Base-by-base conservation (phyloP, 306 rosid genomes). In the Vicia villosa region DNA sequence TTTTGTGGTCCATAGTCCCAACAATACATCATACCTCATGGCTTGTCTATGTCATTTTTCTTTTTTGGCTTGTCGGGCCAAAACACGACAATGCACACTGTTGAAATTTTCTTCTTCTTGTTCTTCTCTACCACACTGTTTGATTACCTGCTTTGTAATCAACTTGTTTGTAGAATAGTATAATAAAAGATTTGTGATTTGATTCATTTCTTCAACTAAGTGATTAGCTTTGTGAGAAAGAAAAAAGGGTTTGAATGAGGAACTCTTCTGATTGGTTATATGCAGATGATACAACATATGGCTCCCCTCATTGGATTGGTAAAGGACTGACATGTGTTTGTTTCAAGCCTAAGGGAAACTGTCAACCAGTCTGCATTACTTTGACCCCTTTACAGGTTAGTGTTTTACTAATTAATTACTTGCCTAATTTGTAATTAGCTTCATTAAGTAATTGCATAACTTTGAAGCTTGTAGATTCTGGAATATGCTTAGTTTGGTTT, bases 241-340 rank as follows among this genome's bases (percentile, higher is more conserved):
- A 63, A 37, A 16, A 68, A 24, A 24, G 41, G 63, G 63, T 7
- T 69, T 51, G 65, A 72, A 74, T 77, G 85, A 68, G 77, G 77
- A 82, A 70, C 56, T 82, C 78, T 46, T 36, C 34, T 71, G 67
- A 54, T 66, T 55, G 70, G 59, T 72, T 81, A 19, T 74, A 66
- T 67, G 82, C 86, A 87, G 97, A 85, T 79, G 75, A 87, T 82
- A 74, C 82, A 66, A 70, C 88, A 16, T 83, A 84, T 65, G 97
- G 82, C 19, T 54, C 91, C 19, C 88, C 92, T 5, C 66, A 85
- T 13, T 86, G 96, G 96, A 91, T 91, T 65, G 96, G 89, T 19
- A 91, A 86, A 76, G 96, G 97, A 51, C 86, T 91, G 55, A 85
- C 89, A 58, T 87, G 96, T 80, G 96, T 89, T 74, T 92, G 97